Evolutionary conservation across 352 stramenopile genomes (phyloP).

Genomic region (Globisporangium perplexum): DNA sequence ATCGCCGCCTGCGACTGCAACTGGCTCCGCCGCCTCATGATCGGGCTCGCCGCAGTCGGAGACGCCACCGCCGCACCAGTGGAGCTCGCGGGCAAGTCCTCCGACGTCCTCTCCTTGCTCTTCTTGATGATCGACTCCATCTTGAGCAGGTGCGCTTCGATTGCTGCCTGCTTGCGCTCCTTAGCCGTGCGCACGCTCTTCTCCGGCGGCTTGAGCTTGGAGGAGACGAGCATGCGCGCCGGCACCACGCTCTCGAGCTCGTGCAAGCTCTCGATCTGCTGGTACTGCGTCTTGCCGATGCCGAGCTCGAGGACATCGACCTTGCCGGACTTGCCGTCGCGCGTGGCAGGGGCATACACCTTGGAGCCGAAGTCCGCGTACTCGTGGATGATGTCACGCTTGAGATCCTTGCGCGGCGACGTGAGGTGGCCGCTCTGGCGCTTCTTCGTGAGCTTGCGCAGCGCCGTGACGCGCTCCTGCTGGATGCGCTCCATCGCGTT

Average conservation of each 20-base stretch:
- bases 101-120: conserved; percentile 25
- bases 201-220: conserved; percentile 40
- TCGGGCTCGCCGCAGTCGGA: conserved; percentile 3
- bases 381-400: conserved; percentile 86
- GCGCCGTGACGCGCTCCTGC: conserved; percentile 78
- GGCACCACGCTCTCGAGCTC: conserved; percentile 66
- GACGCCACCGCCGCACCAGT: not conserved
- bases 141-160: conserved; percentile 80
- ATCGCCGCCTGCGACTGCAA: conserved; percentile 46
- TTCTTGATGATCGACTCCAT: conserved; percentile 86
- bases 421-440: conserved; percentile 47
- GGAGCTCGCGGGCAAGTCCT: not conserved
- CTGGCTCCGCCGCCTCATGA: conserved; percentile 23
- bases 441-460: conserved; percentile 89
- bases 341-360: conserved; percentile 81
- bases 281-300: conserved; percentile 45
- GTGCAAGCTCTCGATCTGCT: conserved; percentile 44
- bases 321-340: conserved; percentile 51
- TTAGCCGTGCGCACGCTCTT: conserved; percentile 64
- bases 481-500: conserved; percentile 74
- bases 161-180: conserved; percentile 64
- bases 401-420: conserved; percentile 25
- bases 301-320: conserved; percentile 45
- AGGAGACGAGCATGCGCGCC: conserved; percentile 37
- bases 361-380: conserved; percentile 81